phyloP scores from a whole-genome alignment of 495 filamentous ascomycete species.

The Podospora pseudocomata region DNA sequence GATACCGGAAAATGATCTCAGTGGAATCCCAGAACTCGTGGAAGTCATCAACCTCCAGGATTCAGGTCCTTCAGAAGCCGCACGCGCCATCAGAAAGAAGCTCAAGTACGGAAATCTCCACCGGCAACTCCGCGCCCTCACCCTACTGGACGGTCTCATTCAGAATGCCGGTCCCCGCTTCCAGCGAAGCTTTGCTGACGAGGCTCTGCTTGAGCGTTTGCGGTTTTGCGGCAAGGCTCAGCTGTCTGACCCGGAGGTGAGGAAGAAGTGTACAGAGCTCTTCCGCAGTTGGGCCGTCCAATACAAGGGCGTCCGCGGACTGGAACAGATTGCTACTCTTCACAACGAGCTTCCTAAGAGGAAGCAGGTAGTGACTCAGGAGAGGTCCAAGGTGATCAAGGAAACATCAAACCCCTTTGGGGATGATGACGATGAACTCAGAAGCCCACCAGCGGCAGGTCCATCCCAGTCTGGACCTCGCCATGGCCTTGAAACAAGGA shows the following conservation, averaged over 20 bases:
- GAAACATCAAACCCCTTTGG: constrained; percentile 67
- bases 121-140: constrained; percentile 83
- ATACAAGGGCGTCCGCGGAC: constrained; percentile 77
- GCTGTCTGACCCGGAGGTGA: constrained; percentile 80
- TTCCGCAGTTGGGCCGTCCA: constrained; percentile 84
- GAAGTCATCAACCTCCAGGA: constrained; percentile 89
- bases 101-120: constrained; percentile 96
- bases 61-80: constrained; percentile 83
- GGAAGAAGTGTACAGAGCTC: constrained; percentile 76
- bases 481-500: constrained; percentile 24
- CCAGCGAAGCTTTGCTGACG: constrained; percentile 81
- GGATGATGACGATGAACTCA: constrained; percentile 57
- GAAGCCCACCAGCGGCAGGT: constrained; percentile 3
- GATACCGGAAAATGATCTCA: constrained; percentile 84
- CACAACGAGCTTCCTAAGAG: constrained; percentile 64
- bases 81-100: constrained; percentile 93
- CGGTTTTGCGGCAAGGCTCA: constrained; percentile 82
- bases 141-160: constrained; percentile 88
- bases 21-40: constrained; percentile 88
- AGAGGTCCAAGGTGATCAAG: constrained; percentile 72
- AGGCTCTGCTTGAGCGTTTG: constrained; percentile 88
- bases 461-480: constrained; percentile 29
- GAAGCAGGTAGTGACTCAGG: constrained; percentile 59
- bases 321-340: constrained; percentile 71
- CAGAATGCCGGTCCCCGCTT: constrained; percentile 91